Percentiles rank a stretch among this genome's conserved stretches.
phyloP scores from a whole-genome alignment of 2,329 filamentous ascomycete species.

The Colletotrichum coccodes region DNA sequence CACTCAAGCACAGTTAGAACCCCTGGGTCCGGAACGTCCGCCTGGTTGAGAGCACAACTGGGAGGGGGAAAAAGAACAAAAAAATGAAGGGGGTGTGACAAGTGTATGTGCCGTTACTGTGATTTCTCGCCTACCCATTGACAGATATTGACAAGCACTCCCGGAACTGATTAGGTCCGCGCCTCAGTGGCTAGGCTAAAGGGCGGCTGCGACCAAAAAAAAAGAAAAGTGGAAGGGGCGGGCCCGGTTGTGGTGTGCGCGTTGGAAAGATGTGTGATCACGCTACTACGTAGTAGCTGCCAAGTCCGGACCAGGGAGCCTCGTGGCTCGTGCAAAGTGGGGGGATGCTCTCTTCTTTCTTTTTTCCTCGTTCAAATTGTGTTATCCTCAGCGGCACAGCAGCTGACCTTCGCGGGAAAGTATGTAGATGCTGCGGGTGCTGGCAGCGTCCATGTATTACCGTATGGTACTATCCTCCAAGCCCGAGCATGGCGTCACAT shows the following conservation, averaged over 20 bases:
- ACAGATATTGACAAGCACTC: neutral
- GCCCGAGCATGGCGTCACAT: too few relatives aligned
- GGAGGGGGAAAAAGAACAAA: too few relatives aligned
- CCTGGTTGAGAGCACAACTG: neutral
- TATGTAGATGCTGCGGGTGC: neutral
- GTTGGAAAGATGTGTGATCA: neutral
- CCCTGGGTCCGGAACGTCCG: conserved; percentile 10
- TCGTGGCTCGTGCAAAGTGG: conserved; percentile 31
- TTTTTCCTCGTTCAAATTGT: neutral
- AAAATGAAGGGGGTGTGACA: too few relatives aligned
- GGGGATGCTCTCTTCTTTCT: neutral
- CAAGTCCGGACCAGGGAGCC: conserved; percentile 27
- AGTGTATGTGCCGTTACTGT: neutral
- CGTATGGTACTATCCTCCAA: too few relatives aligned
- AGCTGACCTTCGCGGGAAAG: neutral
- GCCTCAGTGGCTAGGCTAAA: conserved; percentile 16
- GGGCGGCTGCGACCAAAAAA: neutral
- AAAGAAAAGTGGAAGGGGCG: neutral
- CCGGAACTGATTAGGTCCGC: conserved; percentile 19
- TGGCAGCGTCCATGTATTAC: too few relatives aligned
- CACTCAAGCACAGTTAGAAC: too few relatives aligned
- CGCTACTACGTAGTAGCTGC: conserved; percentile 20
- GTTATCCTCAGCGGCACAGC: neutral
- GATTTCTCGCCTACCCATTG: neutral
- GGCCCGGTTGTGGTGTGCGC: neutral